Percentiles rank a stretch among this genome's conserved stretches.
phyloP scores from a whole-genome alignment of 2,329 filamentous ascomycete species.

The Trichoderma sp. region DNA sequence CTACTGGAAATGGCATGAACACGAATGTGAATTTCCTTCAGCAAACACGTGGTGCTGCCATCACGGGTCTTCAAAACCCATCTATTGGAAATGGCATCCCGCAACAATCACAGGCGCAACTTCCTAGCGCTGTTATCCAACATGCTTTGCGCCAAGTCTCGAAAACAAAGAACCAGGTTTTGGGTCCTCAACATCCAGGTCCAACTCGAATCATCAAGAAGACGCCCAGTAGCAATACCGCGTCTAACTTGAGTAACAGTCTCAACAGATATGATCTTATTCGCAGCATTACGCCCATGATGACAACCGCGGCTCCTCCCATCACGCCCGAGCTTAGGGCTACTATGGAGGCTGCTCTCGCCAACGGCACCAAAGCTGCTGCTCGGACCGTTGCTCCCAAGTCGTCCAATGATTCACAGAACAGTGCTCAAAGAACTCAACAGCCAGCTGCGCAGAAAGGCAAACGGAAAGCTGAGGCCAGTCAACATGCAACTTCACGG shows the following conservation, averaged over 20 bases:
- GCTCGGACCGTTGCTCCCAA: not conserved
- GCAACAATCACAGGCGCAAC: not conserved
- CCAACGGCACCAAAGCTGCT: not conserved
- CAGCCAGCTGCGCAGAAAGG: not conserved
- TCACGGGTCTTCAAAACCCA: not conserved
- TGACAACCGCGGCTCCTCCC: not conserved
- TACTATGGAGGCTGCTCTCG: not conserved
- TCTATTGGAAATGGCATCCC: not conserved
- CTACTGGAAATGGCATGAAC: not conserved
- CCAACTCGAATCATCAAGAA: not conserved
- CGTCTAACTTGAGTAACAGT: not conserved
- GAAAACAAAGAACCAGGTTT: not conserved
- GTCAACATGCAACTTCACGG: not conserved
- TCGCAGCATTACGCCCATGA: not conserved
- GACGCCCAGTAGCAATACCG: not conserved
- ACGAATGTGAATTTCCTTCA: not conserved
- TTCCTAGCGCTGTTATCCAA: not conserved
- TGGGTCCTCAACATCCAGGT: not conserved
- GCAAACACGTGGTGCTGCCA: not conserved
- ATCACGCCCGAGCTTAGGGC: not conserved
- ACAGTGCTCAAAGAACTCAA: not conserved
- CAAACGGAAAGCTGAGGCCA: not conserved
- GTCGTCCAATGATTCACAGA: not conserved
- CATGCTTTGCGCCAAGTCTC: accelerated
- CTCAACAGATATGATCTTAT: not conserved